phyloP scores from a whole-genome alignment of 306 rosid genomes.

The Malus asiatica region DNA sequence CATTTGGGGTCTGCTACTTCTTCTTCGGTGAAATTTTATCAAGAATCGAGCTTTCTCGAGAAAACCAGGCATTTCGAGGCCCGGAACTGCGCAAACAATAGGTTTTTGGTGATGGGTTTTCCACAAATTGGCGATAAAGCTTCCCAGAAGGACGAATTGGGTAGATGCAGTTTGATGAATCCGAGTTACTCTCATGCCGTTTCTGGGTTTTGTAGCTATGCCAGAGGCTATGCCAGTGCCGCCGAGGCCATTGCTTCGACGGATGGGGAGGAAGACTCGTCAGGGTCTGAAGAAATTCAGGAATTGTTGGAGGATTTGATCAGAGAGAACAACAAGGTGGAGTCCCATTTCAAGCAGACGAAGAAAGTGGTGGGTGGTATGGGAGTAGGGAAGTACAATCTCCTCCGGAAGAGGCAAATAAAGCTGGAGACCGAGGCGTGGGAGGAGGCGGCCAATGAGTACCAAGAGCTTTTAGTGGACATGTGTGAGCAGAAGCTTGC shows the following conservation, averaged over 20 bases:
- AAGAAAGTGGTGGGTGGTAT: conserved; percentile 34
- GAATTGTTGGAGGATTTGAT: conserved; percentile 34
- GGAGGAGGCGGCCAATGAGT: conserved; percentile 82
- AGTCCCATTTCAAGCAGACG: conserved; percentile 25
- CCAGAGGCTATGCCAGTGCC: conserved; percentile 40
- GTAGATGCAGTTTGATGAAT: conserved; percentile 26
- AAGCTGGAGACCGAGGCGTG: conserved; percentile 89
- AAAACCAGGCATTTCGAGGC: conserved; percentile 12
- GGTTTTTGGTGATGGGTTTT: conserved; percentile 11
- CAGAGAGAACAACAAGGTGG: conserved; percentile 28
- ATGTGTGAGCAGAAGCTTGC: conserved; percentile 91
- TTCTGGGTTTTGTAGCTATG: conserved; percentile 19
- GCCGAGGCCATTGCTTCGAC: conserved; percentile 67
- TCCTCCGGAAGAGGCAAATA: conserved; percentile 62
- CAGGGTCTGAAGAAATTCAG: conserved; percentile 54
- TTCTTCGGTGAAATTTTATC: conserved; percentile 13
- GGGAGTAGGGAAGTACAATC: conserved; percentile 27
- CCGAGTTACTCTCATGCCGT: conserved; percentile 14
- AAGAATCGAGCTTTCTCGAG: conserved; percentile 17
- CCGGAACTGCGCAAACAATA: neutral
- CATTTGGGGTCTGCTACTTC: neutral
- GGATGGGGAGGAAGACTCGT: conserved; percentile 55
- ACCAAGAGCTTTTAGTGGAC: conserved; percentile 64
- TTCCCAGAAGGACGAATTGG: conserved; percentile 14
- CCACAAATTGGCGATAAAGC: conserved; percentile 7